Percentiles rank a stretch among this genome's conserved stretches.
Evolutionary conservation across 1,139 yeast genomes (phyloP).

Genomic region (Geotrichum australiense): DNA sequence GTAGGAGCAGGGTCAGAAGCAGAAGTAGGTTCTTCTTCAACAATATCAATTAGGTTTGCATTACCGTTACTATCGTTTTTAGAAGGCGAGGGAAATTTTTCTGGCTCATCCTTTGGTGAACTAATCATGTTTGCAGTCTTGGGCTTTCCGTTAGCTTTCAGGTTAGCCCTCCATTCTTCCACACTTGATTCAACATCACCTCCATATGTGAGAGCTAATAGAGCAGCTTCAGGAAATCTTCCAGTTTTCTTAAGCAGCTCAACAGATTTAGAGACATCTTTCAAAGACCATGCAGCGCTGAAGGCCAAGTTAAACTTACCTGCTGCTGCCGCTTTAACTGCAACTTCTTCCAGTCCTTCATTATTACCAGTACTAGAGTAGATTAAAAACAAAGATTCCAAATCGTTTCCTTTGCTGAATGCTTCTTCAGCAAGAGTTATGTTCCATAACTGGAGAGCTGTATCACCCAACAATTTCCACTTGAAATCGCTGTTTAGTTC

Average conservation of each 20-base stretch:
- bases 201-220: constrained; percentile 72
- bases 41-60: constrained; percentile 24
- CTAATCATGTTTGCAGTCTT: constrained; percentile 46
- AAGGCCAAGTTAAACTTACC: constrained; percentile 90
- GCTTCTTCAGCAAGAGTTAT: constrained; percentile 74
- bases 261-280: constrained; percentile 59
- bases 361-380: constrained; percentile 76
- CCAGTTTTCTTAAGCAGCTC: constrained; percentile 62
- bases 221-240: constrained; percentile 76
- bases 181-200: constrained; percentile 46
- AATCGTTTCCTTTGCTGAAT: constrained; percentile 73
- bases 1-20: no score
- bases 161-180: constrained; percentile 57
- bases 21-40: constrained; percentile 18
- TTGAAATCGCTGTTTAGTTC: constrained; percentile 49
- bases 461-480: constrained; percentile 92
- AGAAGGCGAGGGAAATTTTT: constrained; percentile 30
- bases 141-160: constrained; percentile 46
- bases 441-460: constrained; percentile 72
- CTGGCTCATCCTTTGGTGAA: constrained; percentile 28
- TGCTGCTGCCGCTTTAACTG: constrained; percentile 52
- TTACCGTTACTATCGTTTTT: constrained; percentile 22
- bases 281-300: constrained; percentile 83
- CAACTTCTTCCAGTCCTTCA: constrained; percentile 49
- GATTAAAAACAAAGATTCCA: constrained; percentile 71